phyloP scores from a whole-genome alignment of 2,329 filamentous ascomycete species.

The Aspergillus chevalieri region DNA sequence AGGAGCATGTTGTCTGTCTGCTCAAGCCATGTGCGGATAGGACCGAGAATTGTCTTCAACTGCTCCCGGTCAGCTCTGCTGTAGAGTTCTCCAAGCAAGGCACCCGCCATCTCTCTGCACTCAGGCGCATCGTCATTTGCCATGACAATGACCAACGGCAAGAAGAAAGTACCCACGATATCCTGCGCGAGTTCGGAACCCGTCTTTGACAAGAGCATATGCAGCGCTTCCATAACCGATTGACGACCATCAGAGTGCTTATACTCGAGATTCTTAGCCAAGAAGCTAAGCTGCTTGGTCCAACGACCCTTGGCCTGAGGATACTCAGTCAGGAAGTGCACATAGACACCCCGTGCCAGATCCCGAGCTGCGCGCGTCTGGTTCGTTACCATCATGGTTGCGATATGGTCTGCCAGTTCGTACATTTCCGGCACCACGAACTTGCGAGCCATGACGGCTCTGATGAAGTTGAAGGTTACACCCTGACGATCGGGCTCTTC shows the following conservation, averaged over 20 bases:
- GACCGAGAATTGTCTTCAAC: constrained; percentile 61
- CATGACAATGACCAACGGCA: constrained; percentile 77
- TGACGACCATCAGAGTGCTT: constrained; percentile 80
- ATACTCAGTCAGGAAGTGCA: constrained; percentile 91
- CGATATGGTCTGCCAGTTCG: constrained; percentile 82
- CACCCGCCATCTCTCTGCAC: constrained; percentile 74
- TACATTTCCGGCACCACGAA: constrained; percentile 84
- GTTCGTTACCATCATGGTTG: constrained; percentile 91
- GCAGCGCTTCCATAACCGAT: constrained; percentile 87
- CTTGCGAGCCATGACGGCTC: constrained; percentile 77
- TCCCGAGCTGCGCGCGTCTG: constrained; percentile 84
- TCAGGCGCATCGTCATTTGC: constrained; percentile 83
- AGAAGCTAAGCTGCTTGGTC: constrained; percentile 80
- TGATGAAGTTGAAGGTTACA: constrained; percentile 88
- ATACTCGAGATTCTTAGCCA: constrained; percentile 87
- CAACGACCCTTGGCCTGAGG: constrained; percentile 86
- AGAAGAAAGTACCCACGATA: constrained; percentile 72
- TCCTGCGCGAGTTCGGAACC: constrained; percentile 77
- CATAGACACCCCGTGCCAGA: constrained; percentile 79
- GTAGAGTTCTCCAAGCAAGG: constrained; percentile 75
- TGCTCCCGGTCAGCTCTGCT: constrained; percentile 68
- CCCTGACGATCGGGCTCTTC: constrained; percentile 90
- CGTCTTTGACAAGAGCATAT: constrained; percentile 79
- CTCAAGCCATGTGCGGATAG: constrained; percentile 70
- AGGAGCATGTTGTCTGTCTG: constrained; percentile 67